These are phyloP conservation scores for Cenchrus fungigraminus DNA, from an alignment of 176 grass and related monocot genomes.

Conservation along the genomic window DNA sequence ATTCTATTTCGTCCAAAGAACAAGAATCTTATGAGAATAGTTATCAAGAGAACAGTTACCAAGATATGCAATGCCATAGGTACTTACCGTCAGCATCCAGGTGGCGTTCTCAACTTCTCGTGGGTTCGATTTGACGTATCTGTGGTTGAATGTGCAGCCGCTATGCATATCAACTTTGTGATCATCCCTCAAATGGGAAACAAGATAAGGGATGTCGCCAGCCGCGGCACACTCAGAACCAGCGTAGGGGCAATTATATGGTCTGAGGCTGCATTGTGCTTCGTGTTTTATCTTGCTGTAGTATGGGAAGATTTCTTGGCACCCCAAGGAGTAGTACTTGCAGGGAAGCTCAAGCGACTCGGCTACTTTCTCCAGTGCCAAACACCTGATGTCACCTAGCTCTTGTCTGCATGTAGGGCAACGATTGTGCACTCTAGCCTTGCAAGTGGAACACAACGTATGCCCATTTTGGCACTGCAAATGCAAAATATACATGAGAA, in stretches of 20 bases:
- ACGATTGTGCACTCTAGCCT: slow-evolving; percentile 79
- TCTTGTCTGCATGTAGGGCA: slow-evolving; percentile 96
- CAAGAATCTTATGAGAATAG: neutral
- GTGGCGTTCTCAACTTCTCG: slow-evolving; percentile 85
- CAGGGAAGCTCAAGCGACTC: slow-evolving; percentile 91
- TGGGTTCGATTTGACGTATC: slow-evolving; percentile 85
- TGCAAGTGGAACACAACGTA: slow-evolving; percentile 86
- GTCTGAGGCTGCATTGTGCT: slow-evolving; percentile 66
- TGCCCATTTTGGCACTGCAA: slow-evolving; percentile 94
- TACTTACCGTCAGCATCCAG: slow-evolving; percentile 87
- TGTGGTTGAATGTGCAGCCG: slow-evolving; percentile 93
- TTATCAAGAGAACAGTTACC: neutral
- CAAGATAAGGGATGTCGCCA: slow-evolving; percentile 78
- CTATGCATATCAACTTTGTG: slow-evolving; percentile 94
- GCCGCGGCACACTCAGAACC: slow-evolving; percentile 72
- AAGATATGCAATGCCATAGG: neutral
- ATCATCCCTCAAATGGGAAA: slow-evolving; percentile 80
- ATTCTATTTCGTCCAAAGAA: neutral
- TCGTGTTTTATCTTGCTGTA: slow-evolving; percentile 95
- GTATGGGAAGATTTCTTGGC: slow-evolving; percentile 85
- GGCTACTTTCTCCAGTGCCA: slow-evolving; percentile 94
- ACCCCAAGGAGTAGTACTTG: slow-evolving; percentile 76
- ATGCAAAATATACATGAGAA: slow-evolving; percentile 38
- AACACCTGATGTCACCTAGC: slow-evolving; percentile 91
- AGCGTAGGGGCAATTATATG: slow-evolving; percentile 85